These are phyloP conservation scores for Hymenochaete sp. DNA, from an alignment of 1,284 basidiomycete species.

Conservation along the genomic window DNA sequence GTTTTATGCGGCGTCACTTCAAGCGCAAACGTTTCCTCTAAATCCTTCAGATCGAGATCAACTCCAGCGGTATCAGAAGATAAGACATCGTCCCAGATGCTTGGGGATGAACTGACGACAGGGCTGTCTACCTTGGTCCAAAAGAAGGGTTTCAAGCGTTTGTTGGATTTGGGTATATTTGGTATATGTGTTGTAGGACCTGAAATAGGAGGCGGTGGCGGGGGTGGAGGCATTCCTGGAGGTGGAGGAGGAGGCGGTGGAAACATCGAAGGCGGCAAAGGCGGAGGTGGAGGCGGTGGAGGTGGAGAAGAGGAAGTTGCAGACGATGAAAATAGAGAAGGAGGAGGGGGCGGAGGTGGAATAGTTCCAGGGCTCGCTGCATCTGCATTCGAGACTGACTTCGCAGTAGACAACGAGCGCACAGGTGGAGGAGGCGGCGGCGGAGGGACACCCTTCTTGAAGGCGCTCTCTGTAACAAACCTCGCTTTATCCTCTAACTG, in stretches of 20 bases:
- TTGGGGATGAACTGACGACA: slow-evolving; percentile 36
- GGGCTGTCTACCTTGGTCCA: slow-evolving; percentile 71
- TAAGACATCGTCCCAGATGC: slow-evolving; percentile 64
- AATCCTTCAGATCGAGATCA: slow-evolving; percentile 57
- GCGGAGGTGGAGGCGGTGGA: slow-evolving; percentile 10
- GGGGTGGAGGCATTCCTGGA: slow-evolving; percentile 27
- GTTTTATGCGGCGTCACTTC: slow-evolving; percentile 38
- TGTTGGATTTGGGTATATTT: slow-evolving; percentile 36
- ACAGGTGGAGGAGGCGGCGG: slow-evolving; percentile 46
- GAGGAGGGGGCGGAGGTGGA: slow-evolving; percentile 14
- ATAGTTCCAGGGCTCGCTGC: slow-evolving; percentile 11
- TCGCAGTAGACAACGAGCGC: slow-evolving; percentile 25
- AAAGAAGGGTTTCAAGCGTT: slow-evolving; percentile 79
- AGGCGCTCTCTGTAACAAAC: slow-evolving; percentile 55
- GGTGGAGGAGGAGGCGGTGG: slow-evolving; percentile 26
- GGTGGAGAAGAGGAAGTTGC: background rate
- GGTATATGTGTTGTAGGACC: slow-evolving; percentile 20
- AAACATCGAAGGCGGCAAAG: slow-evolving; percentile 24
- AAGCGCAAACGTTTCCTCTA: slow-evolving; percentile 68
- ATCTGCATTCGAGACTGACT: too few species aligned
- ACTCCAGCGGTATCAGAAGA: slow-evolving; percentile 24
- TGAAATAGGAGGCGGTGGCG: slow-evolving; percentile 26
- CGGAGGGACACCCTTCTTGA: slow-evolving; percentile 57
- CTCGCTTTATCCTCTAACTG: slow-evolving; percentile 42
- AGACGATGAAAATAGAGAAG: background rate